Conservation (phyloP, 352 stramenopile species). For the Globisporangium camurandrum region DNA sequence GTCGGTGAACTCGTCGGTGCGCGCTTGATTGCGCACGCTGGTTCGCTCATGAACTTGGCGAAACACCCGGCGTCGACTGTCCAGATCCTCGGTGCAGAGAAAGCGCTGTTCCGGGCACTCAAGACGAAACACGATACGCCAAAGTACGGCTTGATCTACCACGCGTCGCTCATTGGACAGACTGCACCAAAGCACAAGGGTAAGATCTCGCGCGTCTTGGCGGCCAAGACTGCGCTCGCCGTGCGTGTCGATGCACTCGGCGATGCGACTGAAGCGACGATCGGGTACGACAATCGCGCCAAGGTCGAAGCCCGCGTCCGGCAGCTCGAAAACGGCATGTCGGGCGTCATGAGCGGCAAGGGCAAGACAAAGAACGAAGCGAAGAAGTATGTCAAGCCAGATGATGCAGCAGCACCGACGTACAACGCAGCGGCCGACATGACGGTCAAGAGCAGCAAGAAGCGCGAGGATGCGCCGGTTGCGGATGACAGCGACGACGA, state of each 20-base stretch:
- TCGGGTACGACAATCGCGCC: slow-evolving; percentile 95
- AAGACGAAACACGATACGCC: slow-evolving; percentile 99
- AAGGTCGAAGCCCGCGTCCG: slow-evolving; percentile 98
- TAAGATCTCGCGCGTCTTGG: slow-evolving; percentile 98
- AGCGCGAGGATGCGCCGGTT: slow-evolving; percentile 67
- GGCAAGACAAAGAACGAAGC: slow-evolving; percentile 86
- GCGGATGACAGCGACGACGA: slow-evolving; percentile 42
- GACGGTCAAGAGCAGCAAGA: slow-evolving; percentile 86
- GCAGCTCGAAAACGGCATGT: slow-evolving; percentile 94
- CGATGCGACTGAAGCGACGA: slow-evolving; percentile 92
- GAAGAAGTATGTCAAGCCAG: slow-evolving; percentile 88
- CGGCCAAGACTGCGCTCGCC: slow-evolving; percentile 97
- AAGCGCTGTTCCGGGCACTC: slow-evolving; percentile 99
- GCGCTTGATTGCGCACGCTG: slow-evolving; percentile 98
- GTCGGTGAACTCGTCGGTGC: slow-evolving; percentile 98
- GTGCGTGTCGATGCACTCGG: slow-evolving; percentile 98
- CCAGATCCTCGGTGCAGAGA: slow-evolving; percentile 99
- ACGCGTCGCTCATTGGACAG: slow-evolving; percentile 98
- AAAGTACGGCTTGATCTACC: slow-evolving; percentile 99
- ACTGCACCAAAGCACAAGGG: slow-evolving; percentile 99
- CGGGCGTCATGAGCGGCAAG: slow-evolving; percentile 76
- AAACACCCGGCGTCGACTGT: slow-evolving; percentile 99
- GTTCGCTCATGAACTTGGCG: slow-evolving; percentile 98
- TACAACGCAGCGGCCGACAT: slow-evolving; percentile 97
- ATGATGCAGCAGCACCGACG: slow-evolving; percentile 49